Evolutionary conservation across 2,329 filamentous ascomycete species (phyloP), one percentile per base, ranked within the genome.

Genomic region (Stenocarpella maydis): DNA sequence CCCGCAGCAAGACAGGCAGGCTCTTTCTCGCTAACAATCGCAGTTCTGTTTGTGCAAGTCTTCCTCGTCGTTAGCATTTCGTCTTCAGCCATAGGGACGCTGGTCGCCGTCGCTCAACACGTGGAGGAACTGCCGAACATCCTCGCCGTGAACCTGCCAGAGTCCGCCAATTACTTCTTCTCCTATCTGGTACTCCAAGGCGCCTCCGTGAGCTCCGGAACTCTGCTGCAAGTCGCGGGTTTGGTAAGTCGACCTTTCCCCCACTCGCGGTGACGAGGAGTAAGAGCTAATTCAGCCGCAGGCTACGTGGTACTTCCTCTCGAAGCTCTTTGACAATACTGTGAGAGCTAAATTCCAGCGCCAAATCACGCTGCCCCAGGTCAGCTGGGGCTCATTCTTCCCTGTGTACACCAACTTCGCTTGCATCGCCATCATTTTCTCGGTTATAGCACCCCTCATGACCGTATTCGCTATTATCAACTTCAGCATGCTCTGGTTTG

Each of bases 111-210:
- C 31, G 73, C 86, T 9, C 76, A 80, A 12, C 85, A 93, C 54
- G 90, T 93, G 9, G 81, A 83, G n/a, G 86, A 85, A 45, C 88
- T 97, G 69, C 88, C 96, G 0, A 79, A 88, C 21, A 85, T 92
- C 0, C 82, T 99, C 34, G 95, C 95, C 0, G 79, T 84, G 14
- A 96, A 95, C 71, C 83, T 99, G 6, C 96, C 96, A 2, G 92
- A 89, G 74, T 91, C 95, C 0, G 92, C 94, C 74, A 97, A 98
- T 77, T 99, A 98, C 80, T 99, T 98, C 84, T 98, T 98, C 85
- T 95, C 94, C 1, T 99, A 99, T 86, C 95, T 99, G 90, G 91
- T 98, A 77, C 90, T 99, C 12, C 96, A 98, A 76, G 94, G 95
- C 0, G 86, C 98, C 75, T 94, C 93, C 72, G 94, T 93, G 72